Evolutionary conservation across 441 rosid species (phyloP), one percentile per base, ranked within the genome.

Genomic region (Jatropha multifida): DNA sequence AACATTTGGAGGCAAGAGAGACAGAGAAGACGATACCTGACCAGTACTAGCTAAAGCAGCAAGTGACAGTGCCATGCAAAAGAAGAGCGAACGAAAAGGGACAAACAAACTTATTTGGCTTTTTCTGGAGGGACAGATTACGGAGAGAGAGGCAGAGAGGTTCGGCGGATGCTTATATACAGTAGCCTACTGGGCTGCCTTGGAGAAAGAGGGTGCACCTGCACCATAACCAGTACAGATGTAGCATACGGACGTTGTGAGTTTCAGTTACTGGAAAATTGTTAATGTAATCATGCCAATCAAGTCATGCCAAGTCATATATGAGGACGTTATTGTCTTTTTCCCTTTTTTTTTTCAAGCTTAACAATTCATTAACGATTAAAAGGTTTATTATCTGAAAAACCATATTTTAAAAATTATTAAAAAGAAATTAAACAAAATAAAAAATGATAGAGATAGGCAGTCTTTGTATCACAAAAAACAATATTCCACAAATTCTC

Each of bases 51-150:
- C 27, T 4, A 48, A 11, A 12, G 69, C 49, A 77, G 83, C 73
- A 60, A 75, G 81, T 71, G 77, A 71, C 73, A 72, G 56, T 68
- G 76, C 79, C 81, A 81, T 79, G 84, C 84, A 81, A 78, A 78
- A 73, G 65, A 4, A 26, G 42, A 74, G 48, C 74, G 26, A 61
- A 48, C 65, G 49, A 69, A 73, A 44, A 69, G 42, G 15, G 60
- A 32, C 40, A 65, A 76, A 48, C 74, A 78, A 69, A 78, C 66
- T 61, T 71, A 56, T 68, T 72, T 69, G 79, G 79, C 79, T 38
- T 77, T 64, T 69, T 61, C 20, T 60, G 44, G 38, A 40, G 48
- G 32, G 3, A 59, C 3, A 70, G 40, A 18, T 38, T 3, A 27
- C 52, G 17, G 48, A 63, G 48, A 63, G 67, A 20, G 61, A 20